Conservation (phyloP, 306 rosid genomes). For the Dryas octopetala region DNA sequence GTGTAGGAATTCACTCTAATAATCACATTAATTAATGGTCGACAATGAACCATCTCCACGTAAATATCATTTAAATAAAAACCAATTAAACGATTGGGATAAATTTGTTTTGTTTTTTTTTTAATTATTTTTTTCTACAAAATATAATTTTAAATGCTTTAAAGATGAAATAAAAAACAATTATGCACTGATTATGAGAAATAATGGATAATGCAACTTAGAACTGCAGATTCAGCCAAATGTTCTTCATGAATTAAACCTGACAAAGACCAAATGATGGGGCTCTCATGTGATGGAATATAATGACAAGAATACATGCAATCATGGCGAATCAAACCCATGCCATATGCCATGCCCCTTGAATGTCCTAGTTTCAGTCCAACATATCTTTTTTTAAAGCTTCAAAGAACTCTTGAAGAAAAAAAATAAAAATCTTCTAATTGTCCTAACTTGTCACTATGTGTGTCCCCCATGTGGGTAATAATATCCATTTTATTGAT, state of each 20-base stretch:
- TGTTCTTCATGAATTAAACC: slow-evolving; percentile 6
- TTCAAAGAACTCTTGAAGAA: background rate
- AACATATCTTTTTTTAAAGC: slow-evolving; percentile 20
- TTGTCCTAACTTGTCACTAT: background rate
- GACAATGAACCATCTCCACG: no score
- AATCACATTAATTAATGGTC: no score
- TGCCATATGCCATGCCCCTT: slow-evolving; percentile 35
- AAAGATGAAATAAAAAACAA: background rate
- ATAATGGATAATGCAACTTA: slow-evolving; percentile 1
- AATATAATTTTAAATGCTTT: background rate
- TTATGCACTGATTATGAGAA: background rate
- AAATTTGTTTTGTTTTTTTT: no score
- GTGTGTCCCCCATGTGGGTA: slow-evolving; percentile 30
- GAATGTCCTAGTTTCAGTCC: slow-evolving; percentile 27
- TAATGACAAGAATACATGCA: slow-evolving; percentile 14
- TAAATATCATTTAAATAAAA: no score
- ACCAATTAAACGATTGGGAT: no score
- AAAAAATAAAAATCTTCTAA: slow-evolving; percentile 11
- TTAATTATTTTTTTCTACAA: no score
- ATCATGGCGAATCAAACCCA: slow-evolving; percentile 28
- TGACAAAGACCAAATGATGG: slow-evolving; percentile 26
- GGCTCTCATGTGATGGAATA: slow-evolving; percentile 34
- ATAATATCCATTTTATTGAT: background rate
- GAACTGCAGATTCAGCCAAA: slow-evolving; percentile 2
- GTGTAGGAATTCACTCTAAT: no score